Evolutionary conservation across 495 filamentous ascomycete genomes (phyloP).

Genomic region (Hypoxylon cercidicola): DNA sequence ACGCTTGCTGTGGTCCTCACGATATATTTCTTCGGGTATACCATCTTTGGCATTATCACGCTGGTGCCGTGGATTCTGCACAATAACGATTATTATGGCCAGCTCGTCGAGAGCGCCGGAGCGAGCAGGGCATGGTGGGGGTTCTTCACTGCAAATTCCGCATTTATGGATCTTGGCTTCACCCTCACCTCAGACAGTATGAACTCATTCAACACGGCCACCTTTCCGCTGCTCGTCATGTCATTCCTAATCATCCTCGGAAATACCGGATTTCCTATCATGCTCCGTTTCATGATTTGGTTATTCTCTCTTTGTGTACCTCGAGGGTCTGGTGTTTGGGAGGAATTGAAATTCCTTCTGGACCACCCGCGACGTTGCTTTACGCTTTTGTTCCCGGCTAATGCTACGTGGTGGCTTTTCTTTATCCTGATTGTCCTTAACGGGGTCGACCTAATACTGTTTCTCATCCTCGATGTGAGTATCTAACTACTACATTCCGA

Average conservation of each 20-base stretch:
- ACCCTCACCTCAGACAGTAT: constrained; percentile 93
- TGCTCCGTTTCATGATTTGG: constrained; percentile 93
- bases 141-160: constrained; percentile 83
- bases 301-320: constrained; percentile 67
- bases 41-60: constrained; percentile 75
- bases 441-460: constrained; percentile 84
- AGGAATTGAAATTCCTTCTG: constrained; percentile 88
- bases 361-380: constrained; percentile 97
- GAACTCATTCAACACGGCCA: constrained; percentile 81
- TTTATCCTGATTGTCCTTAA: constrained; percentile 85
- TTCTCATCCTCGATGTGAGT: constrained; percentile 87
- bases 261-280: constrained; percentile 93
- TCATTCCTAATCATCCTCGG: constrained; percentile 88
- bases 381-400: constrained; percentile 87
- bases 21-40: constrained; percentile 80
- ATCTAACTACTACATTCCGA: background rate
- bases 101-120: constrained; percentile 68
- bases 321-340: constrained; percentile 73
- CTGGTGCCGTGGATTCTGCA: constrained; percentile 82
- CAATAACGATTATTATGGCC: constrained; percentile 64
- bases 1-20: constrained; percentile 81
- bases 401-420: constrained; percentile 97
- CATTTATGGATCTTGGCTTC: constrained; percentile 90
- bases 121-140: constrained; percentile 86
- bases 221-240: constrained; percentile 78